phyloP scores from a whole-genome alignment of 257 asterid genomes.

The Solanum tacnaense region DNA sequence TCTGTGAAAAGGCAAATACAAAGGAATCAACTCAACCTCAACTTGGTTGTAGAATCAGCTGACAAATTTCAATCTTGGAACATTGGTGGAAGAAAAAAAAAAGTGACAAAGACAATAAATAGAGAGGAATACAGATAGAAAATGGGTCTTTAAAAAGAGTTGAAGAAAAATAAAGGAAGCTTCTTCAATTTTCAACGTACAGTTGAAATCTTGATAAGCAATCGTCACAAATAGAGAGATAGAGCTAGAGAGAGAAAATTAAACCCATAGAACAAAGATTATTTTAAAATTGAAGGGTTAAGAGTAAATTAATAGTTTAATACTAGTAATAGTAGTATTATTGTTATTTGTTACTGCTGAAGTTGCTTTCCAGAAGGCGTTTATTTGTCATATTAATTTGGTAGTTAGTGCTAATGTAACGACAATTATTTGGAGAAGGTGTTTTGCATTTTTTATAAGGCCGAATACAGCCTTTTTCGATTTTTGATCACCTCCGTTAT shows the following conservation, averaged over 20 bases:
- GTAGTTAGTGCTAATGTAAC: neutral
- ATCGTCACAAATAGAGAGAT: neutral
- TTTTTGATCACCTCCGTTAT: neutral
- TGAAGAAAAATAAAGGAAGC: neutral
- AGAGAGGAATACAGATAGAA: constrained; percentile 1
- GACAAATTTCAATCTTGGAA: neutral
- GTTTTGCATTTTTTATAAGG: constrained; percentile 5
- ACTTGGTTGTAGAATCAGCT: neutral
- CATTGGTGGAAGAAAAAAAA: neutral
- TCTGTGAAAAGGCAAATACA: neutral
- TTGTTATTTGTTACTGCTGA: neutral
- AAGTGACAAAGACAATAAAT: neutral
- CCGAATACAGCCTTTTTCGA: constrained; percentile 18
- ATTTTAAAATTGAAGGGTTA: neutral
- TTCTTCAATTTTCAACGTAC: constrained; percentile 19
- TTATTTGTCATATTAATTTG: neutral
- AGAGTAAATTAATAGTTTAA: neutral
- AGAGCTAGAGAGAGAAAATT: neutral
- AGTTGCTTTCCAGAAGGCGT: neutral
- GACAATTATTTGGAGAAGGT: neutral
- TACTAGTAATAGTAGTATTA: neutral
- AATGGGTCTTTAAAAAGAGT: constrained; percentile 16
- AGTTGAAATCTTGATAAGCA: constrained; percentile 37
- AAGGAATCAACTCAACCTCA: neutral
- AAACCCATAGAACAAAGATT: neutral